Percentiles rank a stretch among this genome's conserved stretches.
Evolutionary conservation across 225 moss, liverwort and hornwort species (phyloP).

Genomic region (Marchantia paleacea): DNA sequence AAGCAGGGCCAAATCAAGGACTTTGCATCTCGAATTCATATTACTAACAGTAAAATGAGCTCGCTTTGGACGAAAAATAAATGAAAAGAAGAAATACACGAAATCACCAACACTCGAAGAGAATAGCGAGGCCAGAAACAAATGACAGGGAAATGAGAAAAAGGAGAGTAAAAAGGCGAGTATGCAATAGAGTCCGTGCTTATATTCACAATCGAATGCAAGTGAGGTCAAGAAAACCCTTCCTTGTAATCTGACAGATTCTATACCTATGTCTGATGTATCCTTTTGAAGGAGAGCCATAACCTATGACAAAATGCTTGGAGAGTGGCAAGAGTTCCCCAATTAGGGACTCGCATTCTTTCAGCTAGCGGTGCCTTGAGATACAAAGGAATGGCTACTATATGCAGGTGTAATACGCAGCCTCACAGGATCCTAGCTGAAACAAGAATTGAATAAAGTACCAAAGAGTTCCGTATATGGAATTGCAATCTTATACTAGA

Average conservation of each 20-base stretch:
- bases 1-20: too few relatives aligned
- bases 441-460: conserved; percentile 21
- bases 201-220: conserved; percentile 24
- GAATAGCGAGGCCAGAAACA: background rate
- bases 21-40: too few relatives aligned
- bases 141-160: background rate
- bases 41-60: too few relatives aligned
- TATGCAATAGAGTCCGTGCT: conserved; percentile 7
- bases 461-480: conserved; percentile 4
- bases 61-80: too few relatives aligned
- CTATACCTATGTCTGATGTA: conserved; percentile 19
- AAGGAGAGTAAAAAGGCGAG: background rate
- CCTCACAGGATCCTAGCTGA: conserved; percentile 15
- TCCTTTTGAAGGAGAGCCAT: conserved; percentile 19
- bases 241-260: conserved; percentile 16
- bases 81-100: too few relatives aligned
- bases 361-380: conserved; percentile 17
- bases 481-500: conserved; percentile 12
- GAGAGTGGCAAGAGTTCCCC: conserved; percentile 24
- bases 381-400: conserved; percentile 14
- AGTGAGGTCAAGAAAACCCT: conserved; percentile 20
- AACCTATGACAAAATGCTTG: conserved; percentile 15
- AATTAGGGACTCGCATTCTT: conserved; percentile 17
- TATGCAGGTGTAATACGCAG: conserved; percentile 10
- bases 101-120: too few relatives aligned